phyloP scores from a whole-genome alignment of 345 rosid species.

The Gossypium anomalum region DNA sequence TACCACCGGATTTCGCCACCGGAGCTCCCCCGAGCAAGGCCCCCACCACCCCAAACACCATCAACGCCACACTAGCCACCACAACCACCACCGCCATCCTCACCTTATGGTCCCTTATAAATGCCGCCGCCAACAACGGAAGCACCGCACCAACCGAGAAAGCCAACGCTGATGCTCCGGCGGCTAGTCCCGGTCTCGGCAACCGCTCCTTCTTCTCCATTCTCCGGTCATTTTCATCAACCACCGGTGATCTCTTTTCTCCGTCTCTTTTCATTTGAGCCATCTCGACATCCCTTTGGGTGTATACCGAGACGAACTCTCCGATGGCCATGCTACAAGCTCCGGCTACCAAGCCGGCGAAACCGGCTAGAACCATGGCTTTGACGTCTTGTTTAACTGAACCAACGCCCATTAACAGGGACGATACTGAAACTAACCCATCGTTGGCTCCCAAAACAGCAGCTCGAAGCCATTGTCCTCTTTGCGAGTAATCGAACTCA shows the following conservation, averaged over 20 bases:
- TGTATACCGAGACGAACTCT: background rate
- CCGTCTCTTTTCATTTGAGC: background rate
- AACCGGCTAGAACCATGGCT: background rate
- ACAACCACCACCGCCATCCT: constrained; percentile 53
- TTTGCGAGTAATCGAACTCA: background rate
- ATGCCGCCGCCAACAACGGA: constrained; percentile 75
- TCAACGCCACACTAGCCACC: constrained; percentile 54
- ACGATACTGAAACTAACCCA: background rate
- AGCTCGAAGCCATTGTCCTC: constrained; percentile 1
- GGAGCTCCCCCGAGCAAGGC: constrained; percentile 73
- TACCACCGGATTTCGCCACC: constrained; percentile 36
- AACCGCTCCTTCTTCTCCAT: constrained; percentile 38
- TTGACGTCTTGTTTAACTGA: background rate
- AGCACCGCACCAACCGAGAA: constrained; percentile 77
- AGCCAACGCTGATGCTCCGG: constrained; percentile 76
- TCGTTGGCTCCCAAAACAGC: background rate
- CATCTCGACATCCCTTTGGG: background rate
- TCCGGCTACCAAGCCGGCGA: background rate
- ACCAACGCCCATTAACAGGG: background rate
- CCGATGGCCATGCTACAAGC: background rate
- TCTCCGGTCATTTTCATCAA: background rate
- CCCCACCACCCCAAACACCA: constrained; percentile 73
- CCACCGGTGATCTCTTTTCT: background rate
- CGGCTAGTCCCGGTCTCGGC: constrained; percentile 82
- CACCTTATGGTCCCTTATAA: constrained; percentile 53